Evolutionary conservation across 2,329 filamentous ascomycete species (phyloP).

Genomic region (Botrytis pseudocinerea): DNA sequence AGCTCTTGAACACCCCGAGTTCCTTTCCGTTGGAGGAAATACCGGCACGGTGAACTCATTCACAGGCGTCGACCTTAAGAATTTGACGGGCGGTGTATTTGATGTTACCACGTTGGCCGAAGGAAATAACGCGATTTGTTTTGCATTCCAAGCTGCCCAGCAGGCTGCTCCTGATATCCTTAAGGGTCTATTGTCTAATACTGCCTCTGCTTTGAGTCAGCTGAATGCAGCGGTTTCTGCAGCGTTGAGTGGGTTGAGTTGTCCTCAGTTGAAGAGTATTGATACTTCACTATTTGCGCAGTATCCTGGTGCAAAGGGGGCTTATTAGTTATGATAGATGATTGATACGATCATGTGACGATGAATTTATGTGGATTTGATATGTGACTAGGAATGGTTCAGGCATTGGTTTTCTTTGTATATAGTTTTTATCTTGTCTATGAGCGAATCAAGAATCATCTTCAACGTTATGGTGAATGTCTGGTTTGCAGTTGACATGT

Average conservation of each 20-base stretch:
- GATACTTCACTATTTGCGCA: constrained; percentile 21
- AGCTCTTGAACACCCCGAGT: constrained; percentile 45
- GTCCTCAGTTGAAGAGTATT: constrained; percentile 20
- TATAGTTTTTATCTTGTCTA: not conserved
- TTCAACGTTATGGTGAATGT: not conserved
- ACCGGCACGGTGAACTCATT: constrained; percentile 54
- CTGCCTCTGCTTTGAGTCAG: constrained; percentile 40
- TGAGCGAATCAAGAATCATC: not conserved
- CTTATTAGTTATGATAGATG: constrained; percentile 4
- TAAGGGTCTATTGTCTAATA: constrained; percentile 41
- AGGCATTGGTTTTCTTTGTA: not conserved
- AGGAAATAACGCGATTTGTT: constrained; percentile 51
- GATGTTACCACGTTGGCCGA: constrained; percentile 46
- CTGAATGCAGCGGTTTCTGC: constrained; percentile 17
- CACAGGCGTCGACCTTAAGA: constrained; percentile 46
- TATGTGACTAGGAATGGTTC: not conserved
- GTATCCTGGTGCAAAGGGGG: constrained; percentile 23
- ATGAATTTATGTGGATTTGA: not conserved
- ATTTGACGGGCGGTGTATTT: constrained; percentile 49
- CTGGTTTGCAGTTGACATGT: not conserved
- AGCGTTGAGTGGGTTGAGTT: constrained; percentile 6
- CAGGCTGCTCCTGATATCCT: constrained; percentile 47
- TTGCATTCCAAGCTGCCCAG: constrained; percentile 44
- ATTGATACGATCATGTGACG: not conserved
- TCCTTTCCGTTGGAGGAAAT: constrained; percentile 54